Percentiles rank a stretch among this genome's conserved stretches.
Conservation (phyloP, 768 basidiomycete genomes). For the Rubroboletus pulcherrimus region DNA sequence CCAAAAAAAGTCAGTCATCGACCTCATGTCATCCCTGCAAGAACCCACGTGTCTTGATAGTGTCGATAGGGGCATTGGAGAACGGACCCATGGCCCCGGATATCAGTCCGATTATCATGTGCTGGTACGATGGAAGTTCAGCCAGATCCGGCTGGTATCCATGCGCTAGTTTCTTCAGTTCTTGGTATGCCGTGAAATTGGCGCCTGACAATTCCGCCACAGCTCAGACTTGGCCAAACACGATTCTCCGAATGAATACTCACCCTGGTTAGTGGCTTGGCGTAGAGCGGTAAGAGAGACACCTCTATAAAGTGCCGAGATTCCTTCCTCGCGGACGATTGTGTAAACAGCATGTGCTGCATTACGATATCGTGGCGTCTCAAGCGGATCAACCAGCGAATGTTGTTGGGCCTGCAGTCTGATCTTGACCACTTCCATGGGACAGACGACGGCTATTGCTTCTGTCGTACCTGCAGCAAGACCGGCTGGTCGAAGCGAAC, state of each 20-base stretch:
- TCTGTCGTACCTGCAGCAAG: conserved; percentile 94
- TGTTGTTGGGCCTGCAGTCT: conserved; percentile 96
- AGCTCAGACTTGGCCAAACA: neutral
- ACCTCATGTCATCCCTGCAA: neutral
- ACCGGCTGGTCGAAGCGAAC: conserved; percentile 58
- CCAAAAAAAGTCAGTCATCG: neutral
- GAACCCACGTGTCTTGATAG: conserved; percentile 85
- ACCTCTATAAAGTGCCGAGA: conserved; percentile 82
- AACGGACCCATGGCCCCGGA: conserved; percentile 99
- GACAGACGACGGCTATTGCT: conserved; percentile 91
- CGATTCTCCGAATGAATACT: neutral
- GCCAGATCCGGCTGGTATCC: conserved; percentile 69
- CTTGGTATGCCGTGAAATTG: conserved; percentile 98
- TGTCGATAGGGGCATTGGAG: conserved; percentile 94
- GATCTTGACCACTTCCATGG: conserved; percentile 99
- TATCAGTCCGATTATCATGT: conserved; percentile 91
- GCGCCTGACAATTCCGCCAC: conserved; percentile 53
- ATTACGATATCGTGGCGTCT: conserved; percentile 91
- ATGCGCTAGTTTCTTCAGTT: conserved; percentile 84
- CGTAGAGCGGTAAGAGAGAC: conserved; percentile 90
- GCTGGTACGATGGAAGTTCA: conserved; percentile 91
- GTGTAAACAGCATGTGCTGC: conserved; percentile 95
- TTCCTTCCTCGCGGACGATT: conserved; percentile 90
- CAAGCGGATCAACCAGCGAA: conserved; percentile 93
- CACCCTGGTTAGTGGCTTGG: conserved; percentile 97